Evolutionary conservation across 495 filamentous ascomycete genomes (phyloP).

Genomic region (Daldinia decipiens): DNA sequence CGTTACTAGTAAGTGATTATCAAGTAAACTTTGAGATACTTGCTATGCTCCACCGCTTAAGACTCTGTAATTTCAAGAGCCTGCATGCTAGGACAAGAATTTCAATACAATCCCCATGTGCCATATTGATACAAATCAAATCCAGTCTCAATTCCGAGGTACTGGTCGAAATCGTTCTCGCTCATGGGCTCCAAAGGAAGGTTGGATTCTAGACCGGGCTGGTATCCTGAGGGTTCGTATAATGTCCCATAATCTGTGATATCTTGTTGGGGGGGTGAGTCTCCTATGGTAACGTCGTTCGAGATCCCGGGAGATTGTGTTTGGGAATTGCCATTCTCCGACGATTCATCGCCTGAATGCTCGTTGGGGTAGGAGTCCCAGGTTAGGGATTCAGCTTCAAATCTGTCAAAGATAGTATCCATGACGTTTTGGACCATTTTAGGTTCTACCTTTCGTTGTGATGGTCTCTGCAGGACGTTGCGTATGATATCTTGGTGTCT

Average conservation of each 20-base stretch:
- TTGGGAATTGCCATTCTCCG: too few relatives aligned
- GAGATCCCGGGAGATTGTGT: background rate
- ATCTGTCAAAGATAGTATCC: background rate
- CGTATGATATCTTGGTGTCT: constrained; percentile 2
- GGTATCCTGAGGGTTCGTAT: background rate
- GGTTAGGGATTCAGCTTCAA: background rate
- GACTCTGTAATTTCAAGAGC: too few relatives aligned
- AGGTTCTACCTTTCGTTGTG: background rate
- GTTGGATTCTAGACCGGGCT: background rate
- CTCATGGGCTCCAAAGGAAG: background rate
- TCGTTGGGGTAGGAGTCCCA: background rate
- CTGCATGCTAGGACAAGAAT: background rate
- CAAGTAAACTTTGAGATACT: too few relatives aligned
- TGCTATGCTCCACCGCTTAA: too few relatives aligned
- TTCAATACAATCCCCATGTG: background rate
- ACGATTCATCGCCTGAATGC: background rate
- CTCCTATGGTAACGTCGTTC: background rate
- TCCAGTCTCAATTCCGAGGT: background rate
- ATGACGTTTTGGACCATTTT: background rate
- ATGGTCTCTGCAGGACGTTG: background rate
- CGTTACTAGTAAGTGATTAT: too few relatives aligned
- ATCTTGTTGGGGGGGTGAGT: background rate
- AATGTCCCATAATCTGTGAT: background rate
- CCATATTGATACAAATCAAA: background rate
- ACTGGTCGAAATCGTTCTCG: background rate